Evolutionary conservation across 768 basidiomycete genomes (phyloP).

Genomic region (Mycena alexandri): DNA sequence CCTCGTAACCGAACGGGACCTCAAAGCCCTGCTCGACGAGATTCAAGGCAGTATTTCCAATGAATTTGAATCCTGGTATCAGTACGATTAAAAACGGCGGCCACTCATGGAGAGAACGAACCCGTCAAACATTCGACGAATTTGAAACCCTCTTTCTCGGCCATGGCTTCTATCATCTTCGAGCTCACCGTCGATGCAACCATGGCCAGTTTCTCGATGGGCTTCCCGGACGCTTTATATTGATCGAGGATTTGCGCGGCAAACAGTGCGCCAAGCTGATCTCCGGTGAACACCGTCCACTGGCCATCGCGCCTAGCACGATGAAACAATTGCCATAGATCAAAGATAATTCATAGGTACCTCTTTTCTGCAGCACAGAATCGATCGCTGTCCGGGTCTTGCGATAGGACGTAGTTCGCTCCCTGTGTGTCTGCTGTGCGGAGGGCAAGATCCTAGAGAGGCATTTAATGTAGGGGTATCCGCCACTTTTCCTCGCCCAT

Average conservation of each 20-base stretch:
- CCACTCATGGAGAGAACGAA: conserved; percentile 41
- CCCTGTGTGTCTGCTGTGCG: conserved; percentile 65
- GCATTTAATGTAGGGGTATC: conserved; percentile 9
- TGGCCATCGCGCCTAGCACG: conserved; percentile 58
- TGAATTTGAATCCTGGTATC: conserved; percentile 84
- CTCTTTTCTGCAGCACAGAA: conserved; percentile 82
- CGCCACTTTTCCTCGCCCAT: conserved; percentile 8
- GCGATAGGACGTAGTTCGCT: conserved; percentile 80
- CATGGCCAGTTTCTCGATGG: conserved; percentile 78
- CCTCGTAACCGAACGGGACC: conserved; percentile 89
- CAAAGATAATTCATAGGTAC: conserved; percentile 51
- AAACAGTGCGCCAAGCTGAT: conserved; percentile 78
- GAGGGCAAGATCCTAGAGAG: conserved; percentile 72
- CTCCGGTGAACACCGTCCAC: conserved; percentile 86
- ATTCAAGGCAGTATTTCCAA: conserved; percentile 83
- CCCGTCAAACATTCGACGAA: conserved; percentile 91
- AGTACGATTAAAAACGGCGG: conserved; percentile 27
- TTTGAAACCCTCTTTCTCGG: conserved; percentile 80
- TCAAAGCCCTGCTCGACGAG: conserved; percentile 76
- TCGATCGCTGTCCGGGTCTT: conserved; percentile 91
- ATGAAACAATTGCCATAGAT: conserved; percentile 23
- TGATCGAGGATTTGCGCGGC: conserved; percentile 56
- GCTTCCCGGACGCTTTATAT: conserved; percentile 57
- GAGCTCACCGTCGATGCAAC: conserved; percentile 93
- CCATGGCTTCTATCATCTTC: conserved; percentile 89